These are phyloP conservation scores for Pelargonium citronellum DNA, from an alignment of 441 rosid genomes.

Conservation along the genomic window DNA sequence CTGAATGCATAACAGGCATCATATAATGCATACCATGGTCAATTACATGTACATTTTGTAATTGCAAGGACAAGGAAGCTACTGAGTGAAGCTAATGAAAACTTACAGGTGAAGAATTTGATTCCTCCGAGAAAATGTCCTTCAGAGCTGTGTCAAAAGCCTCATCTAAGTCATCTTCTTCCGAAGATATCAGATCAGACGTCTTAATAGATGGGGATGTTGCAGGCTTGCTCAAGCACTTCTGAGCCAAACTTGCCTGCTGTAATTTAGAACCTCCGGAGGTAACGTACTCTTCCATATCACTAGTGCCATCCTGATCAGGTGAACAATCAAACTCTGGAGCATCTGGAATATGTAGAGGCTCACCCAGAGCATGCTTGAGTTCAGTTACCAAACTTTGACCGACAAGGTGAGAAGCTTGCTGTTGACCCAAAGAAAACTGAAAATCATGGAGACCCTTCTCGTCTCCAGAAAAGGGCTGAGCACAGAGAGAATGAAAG, in stretches of 20 bases:
- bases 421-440: background rate
- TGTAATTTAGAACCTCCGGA: conserved; percentile 26
- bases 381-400: conserved; percentile 34
- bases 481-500: background rate
- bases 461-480: conserved; percentile 1
- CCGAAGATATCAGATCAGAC: conserved; percentile 15
- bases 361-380: conserved; percentile 24
- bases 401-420: background rate
- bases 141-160: conserved; percentile 32
- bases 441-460: background rate
- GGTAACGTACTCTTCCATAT: conserved; percentile 24
- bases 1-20: too few species aligned
- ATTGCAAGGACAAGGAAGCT: background rate
- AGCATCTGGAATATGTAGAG: conserved; percentile 28
- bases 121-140: conserved; percentile 33
- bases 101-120: conserved; percentile 38
- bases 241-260: conserved; percentile 18
- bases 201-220: conserved; percentile 13
- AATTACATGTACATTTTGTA: background rate
- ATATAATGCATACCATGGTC: background rate
- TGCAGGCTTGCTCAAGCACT: conserved; percentile 22
- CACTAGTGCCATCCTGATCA: conserved; percentile 35
- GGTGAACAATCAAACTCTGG: conserved; percentile 24
- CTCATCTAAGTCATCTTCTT: conserved; percentile 19
- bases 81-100: background rate